Conservation (phyloP, 2,329 filamentous ascomycete genomes). For the Apiospora saccharicola region DNA sequence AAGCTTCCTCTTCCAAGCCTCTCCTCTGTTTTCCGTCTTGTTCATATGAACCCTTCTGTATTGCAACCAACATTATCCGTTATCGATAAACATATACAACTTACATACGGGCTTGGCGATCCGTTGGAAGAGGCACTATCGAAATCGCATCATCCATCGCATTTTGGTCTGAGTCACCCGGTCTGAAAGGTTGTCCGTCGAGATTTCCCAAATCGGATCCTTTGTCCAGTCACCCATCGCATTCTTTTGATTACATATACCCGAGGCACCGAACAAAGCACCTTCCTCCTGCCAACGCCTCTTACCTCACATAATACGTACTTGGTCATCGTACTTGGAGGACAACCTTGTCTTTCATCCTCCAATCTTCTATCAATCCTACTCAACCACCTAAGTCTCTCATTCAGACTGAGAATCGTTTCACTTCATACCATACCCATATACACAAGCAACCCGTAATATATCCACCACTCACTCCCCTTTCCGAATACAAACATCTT, state of each 20-base stretch:
- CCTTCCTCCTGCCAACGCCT: conserved; percentile 5
- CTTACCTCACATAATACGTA: conserved; percentile 13
- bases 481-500: neutral
- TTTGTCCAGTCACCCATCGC: neutral
- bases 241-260: conserved; percentile 14
- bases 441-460: too few relatives aligned
- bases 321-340: neutral
- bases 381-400: neutral
- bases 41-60: neutral
- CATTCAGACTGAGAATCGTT: neutral
- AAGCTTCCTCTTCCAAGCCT: neutral
- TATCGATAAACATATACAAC: conserved; percentile 18
- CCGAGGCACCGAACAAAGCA: conserved; percentile 16
- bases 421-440: neutral
- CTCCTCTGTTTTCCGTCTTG: neutral
- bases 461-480: neutral
- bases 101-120: neutral
- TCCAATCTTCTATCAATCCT: neutral
- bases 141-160: conserved; percentile 21
- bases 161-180: conserved; percentile 25
- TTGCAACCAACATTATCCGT: neutral
- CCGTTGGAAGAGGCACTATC: conserved; percentile 1
- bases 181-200: neutral
- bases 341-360: neutral
- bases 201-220: conserved; percentile 5